phyloP scores from a whole-genome alignment of 139 green algal species.

The Astrephomene gubernaculifera region DNA sequence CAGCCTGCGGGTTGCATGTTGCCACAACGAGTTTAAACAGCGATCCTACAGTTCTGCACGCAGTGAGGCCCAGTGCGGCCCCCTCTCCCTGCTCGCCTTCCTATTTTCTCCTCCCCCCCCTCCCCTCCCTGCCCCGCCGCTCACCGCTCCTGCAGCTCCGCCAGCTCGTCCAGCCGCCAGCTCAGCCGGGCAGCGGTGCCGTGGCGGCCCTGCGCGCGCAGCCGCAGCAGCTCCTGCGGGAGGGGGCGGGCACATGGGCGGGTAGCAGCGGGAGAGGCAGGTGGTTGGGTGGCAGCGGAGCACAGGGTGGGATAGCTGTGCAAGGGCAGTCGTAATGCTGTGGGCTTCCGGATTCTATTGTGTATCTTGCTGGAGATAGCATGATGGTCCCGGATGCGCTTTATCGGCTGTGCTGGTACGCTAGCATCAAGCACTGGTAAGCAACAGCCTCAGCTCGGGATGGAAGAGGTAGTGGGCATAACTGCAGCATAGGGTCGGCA shows the following conservation, averaged over 20 bases:
- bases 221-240: slow-evolving; percentile 25
- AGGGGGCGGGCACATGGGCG: neutral
- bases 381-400: neutral
- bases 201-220: neutral
- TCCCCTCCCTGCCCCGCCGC: neutral
- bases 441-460: neutral
- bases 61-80: neutral
- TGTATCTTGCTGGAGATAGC: neutral
- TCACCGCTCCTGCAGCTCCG: neutral
- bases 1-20: neutral
- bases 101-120: neutral
- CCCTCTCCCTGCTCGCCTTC: neutral
- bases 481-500: too few species aligned
- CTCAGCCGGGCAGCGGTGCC: neutral
- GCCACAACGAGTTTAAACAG: neutral
- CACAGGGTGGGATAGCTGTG: too few species aligned
- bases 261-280: neutral
- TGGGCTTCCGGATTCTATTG: too few species aligned
- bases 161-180: slow-evolving; percentile 11
- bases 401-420: neutral
- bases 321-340: too few species aligned
- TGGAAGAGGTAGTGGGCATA: neutral
- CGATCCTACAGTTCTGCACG: neutral
- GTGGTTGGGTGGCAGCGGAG: neutral
- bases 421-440: neutral